Evolutionary conservation across 192 early-diverging fungal genomes (phyloP).

Genomic region (Rhizophagus sp.): DNA sequence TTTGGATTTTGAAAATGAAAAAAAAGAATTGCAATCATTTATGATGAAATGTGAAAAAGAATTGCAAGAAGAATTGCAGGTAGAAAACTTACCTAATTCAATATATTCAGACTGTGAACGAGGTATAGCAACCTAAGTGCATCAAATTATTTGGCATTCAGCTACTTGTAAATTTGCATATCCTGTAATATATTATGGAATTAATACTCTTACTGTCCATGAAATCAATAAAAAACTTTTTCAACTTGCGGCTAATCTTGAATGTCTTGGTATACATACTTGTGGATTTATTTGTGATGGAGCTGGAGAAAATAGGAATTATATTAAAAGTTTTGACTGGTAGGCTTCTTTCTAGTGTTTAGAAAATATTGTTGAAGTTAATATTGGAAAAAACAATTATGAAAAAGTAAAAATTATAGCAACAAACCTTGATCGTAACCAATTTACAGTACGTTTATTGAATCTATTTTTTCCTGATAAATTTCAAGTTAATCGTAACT

Average conservation of each 20-base stretch:
- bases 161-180: neutral
- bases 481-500: too few relatives aligned
- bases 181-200: neutral
- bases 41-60: neutral
- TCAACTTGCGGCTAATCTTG: neutral
- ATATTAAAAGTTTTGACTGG: neutral
- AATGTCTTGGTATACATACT: neutral
- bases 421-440: too few relatives aligned
- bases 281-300: neutral
- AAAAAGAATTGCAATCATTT: neutral
- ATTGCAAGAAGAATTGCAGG: neutral
- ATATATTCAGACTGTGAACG: neutral
- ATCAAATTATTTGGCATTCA: constrained; percentile 4
- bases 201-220: neutral
- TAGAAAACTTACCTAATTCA: neutral
- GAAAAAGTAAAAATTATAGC: neutral
- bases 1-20: constrained; percentile 3
- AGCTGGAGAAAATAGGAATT: neutral
- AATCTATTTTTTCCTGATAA: too few relatives aligned
- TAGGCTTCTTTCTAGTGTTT: neutral
- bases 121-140: neutral
- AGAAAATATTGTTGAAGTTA: too few relatives aligned
- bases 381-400: too few relatives aligned
- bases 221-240: neutral
- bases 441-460: too few relatives aligned